These are phyloP conservation scores for Arachnopeziza araneosa DNA, from an alignment of 2,329 filamentous ascomycete genomes.

Conservation along the genomic window DNA sequence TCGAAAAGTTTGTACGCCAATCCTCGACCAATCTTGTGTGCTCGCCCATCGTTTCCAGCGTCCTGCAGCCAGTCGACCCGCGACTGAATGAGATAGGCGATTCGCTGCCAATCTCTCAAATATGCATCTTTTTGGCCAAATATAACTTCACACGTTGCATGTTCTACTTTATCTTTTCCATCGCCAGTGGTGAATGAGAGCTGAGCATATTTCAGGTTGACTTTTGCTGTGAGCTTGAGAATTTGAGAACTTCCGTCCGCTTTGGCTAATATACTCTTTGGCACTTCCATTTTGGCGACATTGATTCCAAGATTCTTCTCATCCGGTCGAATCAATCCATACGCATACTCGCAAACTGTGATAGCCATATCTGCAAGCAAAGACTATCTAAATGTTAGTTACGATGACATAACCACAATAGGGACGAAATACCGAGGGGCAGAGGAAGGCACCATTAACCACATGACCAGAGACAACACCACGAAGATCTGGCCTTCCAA, in stretches of 20 bases:
- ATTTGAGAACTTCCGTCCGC: constrained; percentile 21
- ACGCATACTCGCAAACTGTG: constrained; percentile 51
- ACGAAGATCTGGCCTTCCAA: constrained; percentile 8
- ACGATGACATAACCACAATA: background rate
- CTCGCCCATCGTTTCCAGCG: constrained; percentile 58
- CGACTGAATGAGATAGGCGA: constrained; percentile 62
- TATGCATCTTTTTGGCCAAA: constrained; percentile 50
- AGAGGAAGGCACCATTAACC: constrained; percentile 53
- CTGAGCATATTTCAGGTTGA: constrained; percentile 29
- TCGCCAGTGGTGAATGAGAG: constrained; percentile 46
- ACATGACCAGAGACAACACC: constrained; percentile 25
- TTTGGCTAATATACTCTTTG: constrained; percentile 32
- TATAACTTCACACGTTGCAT: constrained; percentile 56
- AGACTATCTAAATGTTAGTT: constrained; percentile 26
- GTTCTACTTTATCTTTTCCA: constrained; percentile 52
- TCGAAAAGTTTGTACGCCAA: constrained; percentile 69
- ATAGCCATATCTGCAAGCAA: constrained; percentile 58
- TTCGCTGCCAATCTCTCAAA: constrained; percentile 60
- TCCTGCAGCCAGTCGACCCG: constrained; percentile 53
- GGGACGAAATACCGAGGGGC: constrained; percentile 41
- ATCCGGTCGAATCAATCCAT: constrained; percentile 36
- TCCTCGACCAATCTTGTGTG: constrained; percentile 68
- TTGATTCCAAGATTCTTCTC: constrained; percentile 32
- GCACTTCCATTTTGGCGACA: constrained; percentile 35
- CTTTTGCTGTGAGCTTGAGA: constrained; percentile 40